Percentiles rank a stretch among this genome's conserved stretches.
Evolutionary conservation across 768 basidiomycete species (phyloP).

Genomic region (Termitomyces titanicus): DNA sequence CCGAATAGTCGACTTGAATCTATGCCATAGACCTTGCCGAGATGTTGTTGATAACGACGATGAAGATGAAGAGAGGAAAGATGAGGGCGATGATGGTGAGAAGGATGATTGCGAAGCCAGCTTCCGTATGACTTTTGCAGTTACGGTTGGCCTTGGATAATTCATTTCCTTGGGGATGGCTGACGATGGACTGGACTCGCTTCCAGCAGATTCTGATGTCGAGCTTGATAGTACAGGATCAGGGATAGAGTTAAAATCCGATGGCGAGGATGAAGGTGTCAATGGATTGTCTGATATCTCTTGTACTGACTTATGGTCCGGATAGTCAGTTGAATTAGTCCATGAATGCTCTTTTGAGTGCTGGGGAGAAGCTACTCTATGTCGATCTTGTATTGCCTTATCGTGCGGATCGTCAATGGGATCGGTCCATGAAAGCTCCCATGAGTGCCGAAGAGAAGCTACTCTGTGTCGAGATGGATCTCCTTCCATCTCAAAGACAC

Average conservation of each 20-base stretch:
- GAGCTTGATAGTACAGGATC: slow-evolving; percentile 7
- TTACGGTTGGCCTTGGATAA: neutral
- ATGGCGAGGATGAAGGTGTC: slow-evolving; percentile 19
- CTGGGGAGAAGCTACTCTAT: neutral
- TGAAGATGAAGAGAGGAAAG: slow-evolving; percentile 5
- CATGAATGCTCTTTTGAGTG: neutral
- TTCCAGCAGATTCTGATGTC: slow-evolving; percentile 17
- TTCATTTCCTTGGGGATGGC: neutral
- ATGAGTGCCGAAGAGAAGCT: neutral
- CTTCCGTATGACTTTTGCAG: neutral
- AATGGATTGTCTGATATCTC: slow-evolving; percentile 11
- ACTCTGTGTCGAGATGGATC: slow-evolving; percentile 11
- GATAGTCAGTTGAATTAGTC: neutral
- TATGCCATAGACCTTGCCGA: slow-evolving; percentile 32
- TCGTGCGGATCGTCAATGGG: neutral
- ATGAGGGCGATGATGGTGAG: slow-evolving; percentile 7
- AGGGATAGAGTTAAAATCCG: slow-evolving; percentile 9
- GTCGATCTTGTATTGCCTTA: neutral
- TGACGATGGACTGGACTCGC: slow-evolving; percentile 3
- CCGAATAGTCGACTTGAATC: slow-evolving; percentile 29
- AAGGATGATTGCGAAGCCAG: neutral
- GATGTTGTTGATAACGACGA: slow-evolving; percentile 3
- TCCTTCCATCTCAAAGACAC: slow-evolving; percentile 36
- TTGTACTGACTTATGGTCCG: neutral
- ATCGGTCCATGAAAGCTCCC: neutral